Base-by-base conservation (phyloP, 352 stramenopile genomes). In the Stramenopiles sp. region DNA sequence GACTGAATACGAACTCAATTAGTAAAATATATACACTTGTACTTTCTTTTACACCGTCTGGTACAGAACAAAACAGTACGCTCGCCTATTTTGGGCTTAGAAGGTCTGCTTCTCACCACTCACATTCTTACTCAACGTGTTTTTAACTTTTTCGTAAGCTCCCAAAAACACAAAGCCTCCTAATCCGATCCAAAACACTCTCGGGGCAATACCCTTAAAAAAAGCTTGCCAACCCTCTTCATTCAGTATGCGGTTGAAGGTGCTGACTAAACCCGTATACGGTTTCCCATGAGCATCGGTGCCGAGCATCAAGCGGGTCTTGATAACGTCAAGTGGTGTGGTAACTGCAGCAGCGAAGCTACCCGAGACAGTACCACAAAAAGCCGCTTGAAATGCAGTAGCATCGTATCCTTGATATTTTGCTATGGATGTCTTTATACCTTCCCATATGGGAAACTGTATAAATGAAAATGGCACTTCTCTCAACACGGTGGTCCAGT, bases 101-200 rank as follows among this genome's bases (percentile, higher is more conserved):
- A 94, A 90, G 25, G 88, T 91, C 30, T 89, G 87, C n/a, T 88
- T 91, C 75, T 83, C 7, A 81, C 85, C 33, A 85, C 82, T 7
- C 39, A 71, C 55, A 75, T 71, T 14, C 67, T 44, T 55, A 44
- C 39, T 25, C 32, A 84, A 22, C 4, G 32, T 31, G 0, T 80
- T 30, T 25, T 22, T 30, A 30, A 81, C 32, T 85, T 94, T 94
- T 83, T 99, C 95, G 87, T 99, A 99, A 81, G 96, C 95, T 80
- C 96, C 96, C 83, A 99, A 99, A 87, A 98, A 99, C n/a, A 99
- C 94, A 86, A 99, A 98, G 55, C 96, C 96, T 67, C 96, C 96
- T 84, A 99, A 97, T 29, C 92, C 95, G 86, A 99, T 99, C 96
- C 96, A 99, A 88, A 98, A 96, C 0, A 97, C 96, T 81, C 96